Conservation (phyloP, 768 basidiomycete species). For the Tylopilus intermedius region DNA sequence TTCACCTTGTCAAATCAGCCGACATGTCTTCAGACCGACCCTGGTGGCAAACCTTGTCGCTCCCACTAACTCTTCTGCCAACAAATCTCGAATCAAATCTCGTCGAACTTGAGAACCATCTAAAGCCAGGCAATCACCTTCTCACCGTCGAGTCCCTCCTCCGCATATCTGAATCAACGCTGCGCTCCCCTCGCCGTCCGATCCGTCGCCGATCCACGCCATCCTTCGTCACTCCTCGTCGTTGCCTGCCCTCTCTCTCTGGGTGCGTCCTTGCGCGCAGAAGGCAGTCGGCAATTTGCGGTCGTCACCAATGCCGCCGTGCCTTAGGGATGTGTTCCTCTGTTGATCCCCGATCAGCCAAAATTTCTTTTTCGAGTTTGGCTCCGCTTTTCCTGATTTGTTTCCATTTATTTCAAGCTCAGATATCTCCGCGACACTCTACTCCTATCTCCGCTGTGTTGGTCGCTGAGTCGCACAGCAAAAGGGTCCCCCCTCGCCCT, state of each 20-base stretch:
- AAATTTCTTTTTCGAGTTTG: constrained; percentile 31
- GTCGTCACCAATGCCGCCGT: constrained; percentile 25
- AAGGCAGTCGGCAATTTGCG: constrained; percentile 27
- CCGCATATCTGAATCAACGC: not conserved
- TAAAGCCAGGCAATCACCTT: constrained; percentile 17
- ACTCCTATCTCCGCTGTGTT: constrained; percentile 5
- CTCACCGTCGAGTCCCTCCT: constrained; percentile 4
- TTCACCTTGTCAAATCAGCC: constrained; percentile 41
- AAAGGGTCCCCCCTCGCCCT: not conserved
- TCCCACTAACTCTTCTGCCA: constrained; percentile 14
- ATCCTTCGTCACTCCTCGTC: not conserved
- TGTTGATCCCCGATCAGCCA: constrained; percentile 63
- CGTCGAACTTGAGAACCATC: constrained; percentile 20
- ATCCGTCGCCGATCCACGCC: not conserved
- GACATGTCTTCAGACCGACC: constrained; percentile 31
- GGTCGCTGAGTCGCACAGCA: constrained; percentile 19
- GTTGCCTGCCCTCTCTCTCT: not conserved
- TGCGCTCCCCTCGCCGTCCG: not conserved
- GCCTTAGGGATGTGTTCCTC: constrained; percentile 33
- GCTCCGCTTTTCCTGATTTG: constrained; percentile 27
- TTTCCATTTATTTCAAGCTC: constrained; percentile 16
- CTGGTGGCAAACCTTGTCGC: constrained; percentile 33
- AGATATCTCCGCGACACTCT: constrained; percentile 26
- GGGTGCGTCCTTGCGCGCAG: not conserved
- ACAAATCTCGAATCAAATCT: constrained; percentile 33